Base-by-base conservation (phyloP, 2,329 filamentous ascomycete species). In the Phaeoacremonium minimum region DNA sequence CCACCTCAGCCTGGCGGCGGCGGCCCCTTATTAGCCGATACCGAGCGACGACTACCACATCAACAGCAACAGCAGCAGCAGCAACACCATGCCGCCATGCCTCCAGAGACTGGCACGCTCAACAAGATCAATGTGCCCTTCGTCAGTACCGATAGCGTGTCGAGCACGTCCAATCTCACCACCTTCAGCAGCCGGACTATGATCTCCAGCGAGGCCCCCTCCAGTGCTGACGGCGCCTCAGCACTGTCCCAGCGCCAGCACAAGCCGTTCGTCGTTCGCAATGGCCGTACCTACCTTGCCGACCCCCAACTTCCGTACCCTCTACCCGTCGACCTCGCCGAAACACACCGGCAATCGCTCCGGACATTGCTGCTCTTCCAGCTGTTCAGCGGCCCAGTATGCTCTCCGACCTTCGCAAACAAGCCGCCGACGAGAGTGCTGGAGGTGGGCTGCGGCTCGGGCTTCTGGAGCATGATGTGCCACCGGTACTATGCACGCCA, bases 401-500 rank as follows among this genome's bases (percentile, higher is more conserved):
- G 85, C 60, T 85, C 83, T 7, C 82, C 84, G 2, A 69, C 70
- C 18, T 73, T 87, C 36, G 65, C 72, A 30, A 72, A 77, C 44
- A 77, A 78, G 32, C 81, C 86, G 15, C 90, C 90, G 0, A 74
- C 73, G 50, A 82, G 80, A 46, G 83, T 97, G 18, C 71, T 97
- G 16, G 91, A 97, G 54, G 64, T 96, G 20, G 89, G 83, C 18
- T 97, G 91, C 58, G 90, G 90, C 14, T 85, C 85, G 15, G 91
- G 80, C 16, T 86, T 94, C 55, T 96, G 90, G 90, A 90, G 86
- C 49, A 83, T 86, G 61, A 81, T 88, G 68, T 94, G 87, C 57
- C 85, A 95, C 58, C 79, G 87, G 22, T 85, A 87, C 60, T 87
- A 90, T 54, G 71, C 75, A 38, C 73, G 77, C 33, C 70, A 76